Percentiles rank a stretch among this genome's conserved stretches.
phyloP scores from a whole-genome alignment of 176 grass and related monocot genomes.

The Triticum urartu region DNA sequence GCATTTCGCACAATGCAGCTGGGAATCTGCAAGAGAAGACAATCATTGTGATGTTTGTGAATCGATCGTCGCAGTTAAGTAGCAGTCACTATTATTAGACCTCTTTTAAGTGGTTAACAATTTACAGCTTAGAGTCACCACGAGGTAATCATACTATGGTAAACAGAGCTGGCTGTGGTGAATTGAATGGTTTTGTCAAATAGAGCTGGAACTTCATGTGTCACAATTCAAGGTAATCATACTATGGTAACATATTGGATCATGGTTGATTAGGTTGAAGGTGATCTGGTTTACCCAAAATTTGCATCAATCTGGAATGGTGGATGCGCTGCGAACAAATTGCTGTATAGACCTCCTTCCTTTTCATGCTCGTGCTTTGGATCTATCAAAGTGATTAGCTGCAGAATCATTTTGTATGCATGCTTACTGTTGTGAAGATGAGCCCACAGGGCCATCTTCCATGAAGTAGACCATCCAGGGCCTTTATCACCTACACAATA shows the following conservation, averaged over 20 bases:
- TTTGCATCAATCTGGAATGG: slow-evolving; percentile 99
- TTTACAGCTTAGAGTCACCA: background rate
- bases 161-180: background rate
- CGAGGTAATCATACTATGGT: background rate
- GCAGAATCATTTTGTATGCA: slow-evolving; percentile 85
- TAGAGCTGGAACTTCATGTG: background rate
- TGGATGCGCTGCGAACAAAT: slow-evolving; percentile 88
- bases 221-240: background rate
- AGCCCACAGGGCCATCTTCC: slow-evolving; percentile 97
- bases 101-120: background rate
- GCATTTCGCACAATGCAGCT: slow-evolving; percentile 83
- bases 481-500: slow-evolving; percentile 64
- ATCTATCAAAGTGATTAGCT: slow-evolving; percentile 79
- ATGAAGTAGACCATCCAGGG: slow-evolving; percentile 93
- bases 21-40: slow-evolving; percentile 57
- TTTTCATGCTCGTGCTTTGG: slow-evolving; percentile 55
- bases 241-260: too few species aligned
- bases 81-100: background rate
- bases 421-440: slow-evolving; percentile 74
- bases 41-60: background rate
- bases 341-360: slow-evolving; percentile 98
- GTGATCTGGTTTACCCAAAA: slow-evolving; percentile 62
- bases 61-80: background rate
- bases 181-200: background rate
- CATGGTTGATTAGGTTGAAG: background rate